Base-by-base conservation (phyloP, 495 filamentous ascomycete species). In the Penicillium paradoxum region DNA sequence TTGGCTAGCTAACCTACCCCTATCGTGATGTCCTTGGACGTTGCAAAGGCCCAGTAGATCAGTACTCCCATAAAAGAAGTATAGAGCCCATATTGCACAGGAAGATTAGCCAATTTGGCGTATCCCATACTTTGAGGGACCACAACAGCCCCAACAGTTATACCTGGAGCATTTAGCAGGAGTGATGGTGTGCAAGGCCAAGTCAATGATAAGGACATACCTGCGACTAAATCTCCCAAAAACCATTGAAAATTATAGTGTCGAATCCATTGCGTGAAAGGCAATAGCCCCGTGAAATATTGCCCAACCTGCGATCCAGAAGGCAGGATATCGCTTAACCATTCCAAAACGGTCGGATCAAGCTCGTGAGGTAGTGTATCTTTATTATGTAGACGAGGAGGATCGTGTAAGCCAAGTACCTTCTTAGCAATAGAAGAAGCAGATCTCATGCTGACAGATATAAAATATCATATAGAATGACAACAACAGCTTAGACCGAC, bases 81-180 rank as follows among this genome's bases (percentile, higher is more conserved):
- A 65, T 97, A 97, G 0, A 97, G 75, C 38, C 92, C 92, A 62
- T 83, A 97, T 65, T 97, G 75, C 1, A 84, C 80, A 0, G 77
- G 73, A 11, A 97, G 77, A 39, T 81, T 73, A 13, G 92, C 92
- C 30, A 97, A 74, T 56, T 84, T 79, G 17, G 92, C 91, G 71
- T 97, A 97, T 2, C 91, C 90, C 92, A 97, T 96, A 43, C 88
- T 85, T 62, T 97, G 92, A 4, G 92, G 92, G 15, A 97, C 87
- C 24, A 97, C 91, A 25, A 97, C 91, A 52, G 85, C 85, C 36
- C 91, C 92, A 50, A 96, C 90, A 9, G 92, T 97, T 64, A 42
- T 43, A 11, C 41, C 50, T 45, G 15, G 19, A 17, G 7, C 4
- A n/a, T 8, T 53, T 22, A 34, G 22, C 22, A 45, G 1, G 2